Percentiles rank a stretch among this genome's conserved stretches.
Evolutionary conservation across 2,329 filamentous ascomycete species (phyloP).

Genomic region (Phyllosticta ampelicida): DNA sequence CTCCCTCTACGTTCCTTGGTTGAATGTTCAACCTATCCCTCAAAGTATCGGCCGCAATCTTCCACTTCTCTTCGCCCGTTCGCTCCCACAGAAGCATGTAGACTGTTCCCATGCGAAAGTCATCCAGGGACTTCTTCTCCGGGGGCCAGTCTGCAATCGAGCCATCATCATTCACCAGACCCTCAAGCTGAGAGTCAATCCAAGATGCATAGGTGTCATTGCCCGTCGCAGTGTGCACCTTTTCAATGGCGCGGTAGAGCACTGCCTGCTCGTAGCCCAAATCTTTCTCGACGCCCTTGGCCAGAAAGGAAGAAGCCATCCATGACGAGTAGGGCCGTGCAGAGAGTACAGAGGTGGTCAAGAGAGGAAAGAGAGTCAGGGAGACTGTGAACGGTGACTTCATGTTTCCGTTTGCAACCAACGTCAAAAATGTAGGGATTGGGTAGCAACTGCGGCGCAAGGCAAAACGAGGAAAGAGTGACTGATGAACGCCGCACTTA

Average conservation of each 20-base stretch:
- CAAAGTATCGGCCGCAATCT: constrained; percentile 37
- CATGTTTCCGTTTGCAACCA: background rate
- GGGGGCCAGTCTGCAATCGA: constrained; percentile 15
- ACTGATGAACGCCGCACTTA: background rate
- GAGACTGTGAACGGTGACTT: background rate
- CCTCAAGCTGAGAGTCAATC: constrained; percentile 37
- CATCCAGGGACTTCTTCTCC: constrained; percentile 31
- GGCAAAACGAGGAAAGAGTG: background rate
- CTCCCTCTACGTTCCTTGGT: constrained; percentile 40
- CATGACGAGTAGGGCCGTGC: constrained; percentile 23
- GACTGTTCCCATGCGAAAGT: constrained; percentile 44
- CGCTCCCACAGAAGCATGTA: constrained; percentile 38
- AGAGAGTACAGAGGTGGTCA: background rate
- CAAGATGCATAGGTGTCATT: constrained; percentile 36
- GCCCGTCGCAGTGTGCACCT: constrained; percentile 33
- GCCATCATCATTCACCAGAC: constrained; percentile 38
- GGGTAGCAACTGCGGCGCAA: background rate
- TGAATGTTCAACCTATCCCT: constrained; percentile 38
- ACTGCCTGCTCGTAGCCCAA: constrained; percentile 37
- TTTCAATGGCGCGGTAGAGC: constrained; percentile 38
- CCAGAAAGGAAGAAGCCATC: constrained; percentile 41
- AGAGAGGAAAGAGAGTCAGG: background rate
- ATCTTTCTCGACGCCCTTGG: constrained; percentile 28
- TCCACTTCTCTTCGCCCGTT: constrained; percentile 39
- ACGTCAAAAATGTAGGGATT: background rate